A percentile compares a stretch with the other conserved stretches of the same genome.
Evolutionary conservation across 352 stramenopile species (phyloP).

Genomic region (Stramenopiles sp.): DNA sequence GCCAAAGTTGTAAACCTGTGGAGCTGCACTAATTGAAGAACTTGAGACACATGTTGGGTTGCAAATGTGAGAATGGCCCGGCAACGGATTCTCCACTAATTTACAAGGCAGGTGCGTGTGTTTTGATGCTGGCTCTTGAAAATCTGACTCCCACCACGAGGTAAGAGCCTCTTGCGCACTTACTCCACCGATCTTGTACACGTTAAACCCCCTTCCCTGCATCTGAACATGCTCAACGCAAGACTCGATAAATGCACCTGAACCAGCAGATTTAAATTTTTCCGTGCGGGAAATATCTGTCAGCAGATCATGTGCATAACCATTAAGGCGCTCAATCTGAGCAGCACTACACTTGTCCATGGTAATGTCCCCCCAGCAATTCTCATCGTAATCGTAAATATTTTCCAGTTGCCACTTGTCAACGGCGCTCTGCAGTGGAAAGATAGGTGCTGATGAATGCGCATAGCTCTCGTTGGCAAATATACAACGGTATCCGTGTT

Average conservation of each 20-base stretch:
- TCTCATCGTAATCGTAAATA: too few relatives aligned
- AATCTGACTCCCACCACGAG: neutral
- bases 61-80: neutral
- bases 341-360: slow-evolving; percentile 7
- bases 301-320: neutral
- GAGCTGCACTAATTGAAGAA: too few relatives aligned
- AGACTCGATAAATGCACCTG: slow-evolving; percentile 11
- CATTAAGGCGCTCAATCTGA: slow-evolving; percentile 5
- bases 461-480: slow-evolving; percentile 8
- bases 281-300: neutral
- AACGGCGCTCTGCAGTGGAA: neutral
- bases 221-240: neutral
- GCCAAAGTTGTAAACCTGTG: too few relatives aligned
- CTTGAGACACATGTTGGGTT: slow-evolving; percentile 11
- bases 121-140: neutral
- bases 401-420: neutral
- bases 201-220: neutral
- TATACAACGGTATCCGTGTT: neutral
- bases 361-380: too few relatives aligned
- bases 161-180: neutral
- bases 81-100: neutral
- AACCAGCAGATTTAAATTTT: neutral
- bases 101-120: slow-evolving; percentile 3
- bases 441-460: neutral
- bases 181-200: slow-evolving; percentile 4